These are phyloP conservation scores for Candida pini DNA, from an alignment of 805 yeast genomes.

Conservation along the genomic window DNA sequence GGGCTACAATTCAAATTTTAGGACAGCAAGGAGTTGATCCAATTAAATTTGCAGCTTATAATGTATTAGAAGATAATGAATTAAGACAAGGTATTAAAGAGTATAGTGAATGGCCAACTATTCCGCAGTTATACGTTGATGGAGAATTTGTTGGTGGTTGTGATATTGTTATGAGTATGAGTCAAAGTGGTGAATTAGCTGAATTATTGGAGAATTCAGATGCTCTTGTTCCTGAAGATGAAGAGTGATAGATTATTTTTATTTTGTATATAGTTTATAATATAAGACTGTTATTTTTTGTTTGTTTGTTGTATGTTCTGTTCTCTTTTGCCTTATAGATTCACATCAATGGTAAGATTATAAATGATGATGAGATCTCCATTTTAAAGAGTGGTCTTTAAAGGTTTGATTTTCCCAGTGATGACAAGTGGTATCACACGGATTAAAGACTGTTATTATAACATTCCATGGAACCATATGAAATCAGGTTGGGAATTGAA, in stretches of 20 bases:
- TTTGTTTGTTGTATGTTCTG: conserved; percentile 2
- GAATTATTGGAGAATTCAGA: conserved; percentile 74
- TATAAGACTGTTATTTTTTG: too few species aligned
- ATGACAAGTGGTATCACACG: too few species aligned
- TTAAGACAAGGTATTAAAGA: conserved; percentile 94
- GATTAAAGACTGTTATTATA: too few species aligned
- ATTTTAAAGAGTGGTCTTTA: conserved; percentile 13
- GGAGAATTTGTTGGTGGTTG: conserved; percentile 97
- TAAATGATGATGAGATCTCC: conserved; percentile 11
- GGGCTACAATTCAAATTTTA: conserved; percentile 87
- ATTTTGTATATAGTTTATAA: too few species aligned
- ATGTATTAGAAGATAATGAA: conserved; percentile 91
- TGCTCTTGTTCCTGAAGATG: conserved; percentile 77
- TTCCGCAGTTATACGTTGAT: conserved; percentile 89
- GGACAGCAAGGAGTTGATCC: conserved; percentile 99
- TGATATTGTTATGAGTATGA: conserved; percentile 90
- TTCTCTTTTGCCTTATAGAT: conserved; percentile 22
- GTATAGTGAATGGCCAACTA: conserved; percentile 96
- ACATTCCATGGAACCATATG: too few species aligned
- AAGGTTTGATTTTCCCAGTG: too few species aligned
- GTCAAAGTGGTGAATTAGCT: conserved; percentile 83
- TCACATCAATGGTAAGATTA: conserved; percentile 1
- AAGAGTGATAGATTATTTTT: conserved; percentile 25
- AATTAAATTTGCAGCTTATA: conserved; percentile 90
- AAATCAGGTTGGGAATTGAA: too few species aligned